A percentile compares a stretch with the other conserved stretches of the same genome.
Evolutionary conservation across 495 filamentous ascomycete species (phyloP).

Genomic region (Clohesyomyces aquaticus): DNA sequence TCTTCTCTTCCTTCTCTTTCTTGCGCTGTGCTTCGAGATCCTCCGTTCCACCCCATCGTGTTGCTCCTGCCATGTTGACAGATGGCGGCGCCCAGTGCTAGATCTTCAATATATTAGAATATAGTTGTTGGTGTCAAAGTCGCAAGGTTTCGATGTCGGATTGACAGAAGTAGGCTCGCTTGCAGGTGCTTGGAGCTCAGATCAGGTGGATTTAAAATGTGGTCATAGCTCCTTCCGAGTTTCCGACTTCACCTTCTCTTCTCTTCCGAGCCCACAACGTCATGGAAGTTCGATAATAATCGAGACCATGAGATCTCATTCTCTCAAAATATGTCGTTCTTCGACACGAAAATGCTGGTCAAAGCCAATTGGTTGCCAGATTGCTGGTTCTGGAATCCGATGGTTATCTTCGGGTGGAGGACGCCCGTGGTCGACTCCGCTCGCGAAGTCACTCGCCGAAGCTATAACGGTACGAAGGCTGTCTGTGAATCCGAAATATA

Average conservation of each 20-base stretch:
- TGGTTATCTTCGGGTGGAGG: slow-evolving; percentile 31
- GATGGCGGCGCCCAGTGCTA: too few species aligned
- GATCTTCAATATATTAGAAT: too few species aligned
- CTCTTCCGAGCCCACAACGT: not conserved
- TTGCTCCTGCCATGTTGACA: slow-evolving; percentile 46
- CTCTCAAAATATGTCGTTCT: slow-evolving; percentile 22
- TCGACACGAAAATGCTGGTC: slow-evolving; percentile 1
- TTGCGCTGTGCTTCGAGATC: slow-evolving; percentile 72
- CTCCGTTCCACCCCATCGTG: slow-evolving; percentile 84
- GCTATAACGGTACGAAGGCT: slow-evolving; percentile 85
- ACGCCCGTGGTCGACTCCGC: slow-evolving; percentile 81
- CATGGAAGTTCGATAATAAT: slow-evolving; percentile 25
- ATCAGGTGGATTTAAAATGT: slow-evolving; percentile 23
- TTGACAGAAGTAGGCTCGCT: not conserved
- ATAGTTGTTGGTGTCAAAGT: too few species aligned
- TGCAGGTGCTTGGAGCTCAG: slow-evolving; percentile 12
- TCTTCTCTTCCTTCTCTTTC: slow-evolving; percentile 88
- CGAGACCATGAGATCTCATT: slow-evolving; percentile 35
- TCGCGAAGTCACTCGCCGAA: slow-evolving; percentile 80
- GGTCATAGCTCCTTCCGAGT: slow-evolving; percentile 37
- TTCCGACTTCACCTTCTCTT: slow-evolving; percentile 14
- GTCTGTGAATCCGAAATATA: too few species aligned
- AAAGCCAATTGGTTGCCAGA: not conserved
- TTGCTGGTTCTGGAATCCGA: slow-evolving; percentile 10
- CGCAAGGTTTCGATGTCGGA: too few species aligned